Evolutionary conservation across 2,329 filamentous ascomycete genomes (phyloP), one percentile per base, ranked within the genome.

Genomic region (Phaeosphaeriaceae sp.): DNA sequence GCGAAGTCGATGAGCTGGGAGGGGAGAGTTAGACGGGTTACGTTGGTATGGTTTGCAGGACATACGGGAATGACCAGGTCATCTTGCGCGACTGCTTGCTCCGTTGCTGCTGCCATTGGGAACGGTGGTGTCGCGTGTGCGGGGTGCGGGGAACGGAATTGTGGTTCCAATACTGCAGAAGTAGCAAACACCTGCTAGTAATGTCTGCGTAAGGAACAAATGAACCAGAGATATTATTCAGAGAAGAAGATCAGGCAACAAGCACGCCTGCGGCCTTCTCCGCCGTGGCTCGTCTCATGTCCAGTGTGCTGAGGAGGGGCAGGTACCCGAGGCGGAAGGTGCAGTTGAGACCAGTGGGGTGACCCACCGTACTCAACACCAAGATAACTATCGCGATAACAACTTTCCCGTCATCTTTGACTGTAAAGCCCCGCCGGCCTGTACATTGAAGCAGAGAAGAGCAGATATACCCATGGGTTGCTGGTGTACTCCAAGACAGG

Each of bases 1-100:
- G 86, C 87, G 75, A 96, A 93, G 82, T 96, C 88, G 72, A 93
- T 91, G 68, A 93, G 84, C 90, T 93, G 57, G 36, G 31, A 27
- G 21, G 11, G 11, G 19, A 7, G 20, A 20, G 36, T n/a, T n/a
- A n/a, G n/a, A n/a, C n/a, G n/a, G n/a, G n/a, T n/a, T n/a, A n/a
- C n/a, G n/a, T 33, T n/a, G 3, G 15, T 49, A 27, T 22, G 20
- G 17, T 33, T 51, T 21, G 11, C 31, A 7, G 6, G 17, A 51
- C 66, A 7, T 61, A 74, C 74, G 4, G 74, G 74, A 44, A 76
- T 76, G 55, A 72, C 65, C 42, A 76, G 60, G 53, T 75, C 68
- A 56, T 76, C 73, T 50, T 75, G 70, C 21, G 69, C 65, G 45
- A 76, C 73, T 33, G 73, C 74, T 1, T 69, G 58, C 50, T 69